Evolutionary conservation across 495 filamentous ascomycete genomes (phyloP), one percentile per base, ranked within the genome.

Genomic region (Sordaria brevicollis): DNA sequence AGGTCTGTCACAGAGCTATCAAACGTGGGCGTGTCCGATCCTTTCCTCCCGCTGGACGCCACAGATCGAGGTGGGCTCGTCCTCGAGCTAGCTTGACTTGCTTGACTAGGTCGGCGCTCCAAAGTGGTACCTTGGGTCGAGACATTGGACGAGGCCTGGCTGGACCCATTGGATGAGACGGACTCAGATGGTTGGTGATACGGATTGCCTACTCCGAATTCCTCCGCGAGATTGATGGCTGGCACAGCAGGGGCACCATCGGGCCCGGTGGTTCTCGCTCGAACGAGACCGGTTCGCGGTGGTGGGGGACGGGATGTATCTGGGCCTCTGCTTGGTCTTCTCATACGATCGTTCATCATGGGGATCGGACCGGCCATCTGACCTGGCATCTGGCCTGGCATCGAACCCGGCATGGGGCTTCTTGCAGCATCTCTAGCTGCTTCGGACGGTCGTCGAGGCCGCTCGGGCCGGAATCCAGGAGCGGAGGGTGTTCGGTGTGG

Each of bases 1-100:
- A 88, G 69, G 49, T 87, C 85, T 17, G 83, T 76, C 82, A 87
- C 85, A 70, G 88, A 72, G 17, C 76, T 79, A 72, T 88, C 85
- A 29, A 84, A 79, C 35, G 70, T 75, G 0, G 78, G 76, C 67
- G 75, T 78, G 68, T 80, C 80, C 19, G 77, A 83, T 0, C 78
- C 74, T 29, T 79, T 80, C 34, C 78, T 79, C 17, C 73, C 81
- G 8, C 77, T 76, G 37, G 83, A 81, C 9, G 67, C 66, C n/a
- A 82, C 67, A 19, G 84, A 85, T 35, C 80, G 77, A 7, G 86
- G 82, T 1, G 87, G 87, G 71, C 85, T 96, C 5, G 92, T 92
- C 67, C 87, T 84, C 4, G 92, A 93, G 74, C 90, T 94, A 3
- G 88, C 84, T 77, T 89, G 90, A 69, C 88, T 88, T 3, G 88